Percentiles rank a stretch among this genome's conserved stretches.
phyloP scores from a whole-genome alignment of 352 stramenopile species.

The Phytophthora capsici region DNA sequence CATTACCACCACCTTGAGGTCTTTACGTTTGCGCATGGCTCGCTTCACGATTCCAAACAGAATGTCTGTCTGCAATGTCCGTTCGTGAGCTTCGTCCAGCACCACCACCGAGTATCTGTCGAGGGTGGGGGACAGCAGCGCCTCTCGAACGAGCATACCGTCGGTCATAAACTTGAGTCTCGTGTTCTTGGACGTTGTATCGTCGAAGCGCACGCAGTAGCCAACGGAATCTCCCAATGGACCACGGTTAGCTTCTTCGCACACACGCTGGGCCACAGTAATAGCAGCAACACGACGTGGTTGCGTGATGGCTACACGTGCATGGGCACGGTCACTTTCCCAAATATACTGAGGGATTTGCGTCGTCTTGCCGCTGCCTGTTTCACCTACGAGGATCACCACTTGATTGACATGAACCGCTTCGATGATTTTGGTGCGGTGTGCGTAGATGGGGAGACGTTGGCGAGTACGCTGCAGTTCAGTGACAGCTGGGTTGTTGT shows the following conservation, averaged over 20 bases:
- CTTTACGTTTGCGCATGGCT: slow-evolving; percentile 76
- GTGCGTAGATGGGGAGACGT: slow-evolving; percentile 75
- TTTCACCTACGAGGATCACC: slow-evolving; percentile 90
- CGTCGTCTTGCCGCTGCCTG: slow-evolving; percentile 92
- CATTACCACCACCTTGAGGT: slow-evolving; percentile 98
- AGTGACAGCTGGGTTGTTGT: slow-evolving; percentile 20
- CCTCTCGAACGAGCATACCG: slow-evolving; percentile 92
- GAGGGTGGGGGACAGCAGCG: slow-evolving; percentile 73
- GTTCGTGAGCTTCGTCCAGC: slow-evolving; percentile 89
- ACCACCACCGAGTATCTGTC: slow-evolving; percentile 85
- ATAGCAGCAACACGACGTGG: slow-evolving; percentile 84
- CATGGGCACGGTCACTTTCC: slow-evolving; percentile 54
- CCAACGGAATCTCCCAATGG: slow-evolving; percentile 79
- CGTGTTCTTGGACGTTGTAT: slow-evolving; percentile 88
- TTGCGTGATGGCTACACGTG: slow-evolving; percentile 82
- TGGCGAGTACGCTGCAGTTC: slow-evolving; percentile 70
- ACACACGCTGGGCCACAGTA: slow-evolving; percentile 84
- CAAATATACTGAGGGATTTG: slow-evolving; percentile 91
- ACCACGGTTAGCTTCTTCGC: slow-evolving; percentile 61
- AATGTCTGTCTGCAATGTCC: slow-evolving; percentile 92
- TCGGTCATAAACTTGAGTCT: slow-evolving; percentile 95
- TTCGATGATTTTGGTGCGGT: slow-evolving; percentile 75
- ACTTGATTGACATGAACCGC: slow-evolving; percentile 71
- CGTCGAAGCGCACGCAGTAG: slow-evolving; percentile 95
- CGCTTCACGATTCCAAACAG: slow-evolving; percentile 90